Evolutionary conservation across 2,329 filamentous ascomycete species (phyloP).

Genomic region (Exserohilum rostratum): DNA sequence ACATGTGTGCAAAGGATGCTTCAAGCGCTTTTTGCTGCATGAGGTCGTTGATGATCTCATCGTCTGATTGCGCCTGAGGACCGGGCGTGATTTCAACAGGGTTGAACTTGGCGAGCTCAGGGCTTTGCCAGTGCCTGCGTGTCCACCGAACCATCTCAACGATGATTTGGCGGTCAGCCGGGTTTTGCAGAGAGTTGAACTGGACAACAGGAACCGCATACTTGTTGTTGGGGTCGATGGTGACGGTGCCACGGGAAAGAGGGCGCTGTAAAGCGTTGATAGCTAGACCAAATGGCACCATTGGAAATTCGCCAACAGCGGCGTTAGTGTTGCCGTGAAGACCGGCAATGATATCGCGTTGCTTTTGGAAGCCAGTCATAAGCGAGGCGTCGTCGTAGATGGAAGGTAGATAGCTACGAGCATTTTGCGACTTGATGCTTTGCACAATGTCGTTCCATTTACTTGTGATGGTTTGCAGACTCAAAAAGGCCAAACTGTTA

Average conservation of each 20-base stretch:
- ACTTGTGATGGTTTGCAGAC: constrained; percentile 21
- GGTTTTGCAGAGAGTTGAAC: constrained; percentile 45
- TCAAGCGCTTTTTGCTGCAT: constrained; percentile 19
- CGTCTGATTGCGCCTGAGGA: constrained; percentile 28
- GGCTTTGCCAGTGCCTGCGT: constrained; percentile 40
- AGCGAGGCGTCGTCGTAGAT: constrained; percentile 25
- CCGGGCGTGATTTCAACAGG: constrained; percentile 43
- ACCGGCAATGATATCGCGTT: constrained; percentile 34
- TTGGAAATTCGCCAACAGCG: constrained; percentile 42
- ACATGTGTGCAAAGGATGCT: constrained; percentile 36
- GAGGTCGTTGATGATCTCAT: constrained; percentile 29
- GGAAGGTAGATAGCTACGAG: constrained; percentile 22
- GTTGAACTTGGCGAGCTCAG: constrained; percentile 38
- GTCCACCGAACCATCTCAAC: constrained; percentile 46
- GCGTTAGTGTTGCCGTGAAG: constrained; percentile 30
- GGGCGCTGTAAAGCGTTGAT: constrained; percentile 30
- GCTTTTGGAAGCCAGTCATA: constrained; percentile 28
- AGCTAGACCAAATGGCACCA: constrained; percentile 31
- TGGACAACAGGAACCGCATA: constrained; percentile 39
- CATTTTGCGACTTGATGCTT: constrained; percentile 27
- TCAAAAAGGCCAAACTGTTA: constrained; percentile 30
- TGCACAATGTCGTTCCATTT: constrained; percentile 25
- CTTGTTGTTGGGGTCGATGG: constrained; percentile 45
- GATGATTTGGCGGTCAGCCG: constrained; percentile 45
- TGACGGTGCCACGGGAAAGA: constrained; percentile 46